Conservation (phyloP, 2,329 filamentous ascomycete genomes). For the Fusarium circinatum region DNA sequence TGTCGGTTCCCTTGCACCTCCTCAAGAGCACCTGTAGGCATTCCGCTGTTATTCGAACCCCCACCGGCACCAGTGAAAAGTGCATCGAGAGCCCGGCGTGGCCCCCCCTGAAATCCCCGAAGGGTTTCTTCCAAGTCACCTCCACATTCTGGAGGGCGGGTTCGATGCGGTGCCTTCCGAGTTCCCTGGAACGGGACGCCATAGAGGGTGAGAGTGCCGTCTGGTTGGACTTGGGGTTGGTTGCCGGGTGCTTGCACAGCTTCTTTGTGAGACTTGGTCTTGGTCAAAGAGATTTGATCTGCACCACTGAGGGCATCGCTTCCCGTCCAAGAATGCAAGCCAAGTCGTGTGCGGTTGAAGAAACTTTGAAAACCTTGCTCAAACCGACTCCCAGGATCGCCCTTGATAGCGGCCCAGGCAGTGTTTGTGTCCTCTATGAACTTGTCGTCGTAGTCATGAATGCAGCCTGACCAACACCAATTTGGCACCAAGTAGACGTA, state of each 20-base stretch:
- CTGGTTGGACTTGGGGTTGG: background rate
- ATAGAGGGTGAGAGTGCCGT: background rate
- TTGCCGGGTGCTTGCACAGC: no score
- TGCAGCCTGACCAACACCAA: background rate
- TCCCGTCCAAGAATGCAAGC: slow-evolving; percentile 6
- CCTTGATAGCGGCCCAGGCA: background rate
- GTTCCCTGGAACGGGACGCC: background rate
- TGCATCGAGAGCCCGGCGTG: background rate
- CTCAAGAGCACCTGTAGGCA: no score
- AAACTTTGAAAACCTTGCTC: background rate
- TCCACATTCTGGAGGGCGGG: background rate
- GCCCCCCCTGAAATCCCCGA: background rate
- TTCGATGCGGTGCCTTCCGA: background rate
- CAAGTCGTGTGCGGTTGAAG: background rate
- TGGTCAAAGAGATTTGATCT: background rate
- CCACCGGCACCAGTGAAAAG: background rate
- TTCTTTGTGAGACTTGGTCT: background rate
- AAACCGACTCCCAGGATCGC: background rate
- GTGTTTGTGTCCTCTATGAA: background rate
- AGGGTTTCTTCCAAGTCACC: background rate
- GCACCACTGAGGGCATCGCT: background rate
- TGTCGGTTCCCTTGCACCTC: no score
- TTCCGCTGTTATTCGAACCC: no score
- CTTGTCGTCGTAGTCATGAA: background rate
- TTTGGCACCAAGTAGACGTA: slow-evolving; percentile 15